Percentiles rank a stretch among this genome's conserved stretches.
These are phyloP conservation scores for Trichoderma sp. DNA, from an alignment of 2,329 filamentous ascomycete genomes.

Conservation along the genomic window DNA sequence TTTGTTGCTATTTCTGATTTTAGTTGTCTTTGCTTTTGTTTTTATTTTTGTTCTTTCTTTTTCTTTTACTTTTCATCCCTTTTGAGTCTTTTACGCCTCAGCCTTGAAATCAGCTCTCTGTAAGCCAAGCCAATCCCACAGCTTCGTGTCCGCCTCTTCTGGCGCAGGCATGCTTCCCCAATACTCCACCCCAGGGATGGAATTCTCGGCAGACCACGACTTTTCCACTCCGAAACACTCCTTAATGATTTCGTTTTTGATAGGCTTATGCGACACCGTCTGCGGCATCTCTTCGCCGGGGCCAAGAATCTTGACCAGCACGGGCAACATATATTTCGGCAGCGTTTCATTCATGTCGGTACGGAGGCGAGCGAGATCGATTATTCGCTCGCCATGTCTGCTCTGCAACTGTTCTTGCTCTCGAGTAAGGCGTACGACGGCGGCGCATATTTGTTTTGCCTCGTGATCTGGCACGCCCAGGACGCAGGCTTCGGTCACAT, in stretches of 20 bases:
- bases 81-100: not conserved
- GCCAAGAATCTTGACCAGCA: constrained; percentile 21
- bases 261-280: constrained; percentile 22
- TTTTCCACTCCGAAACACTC: constrained; percentile 20
- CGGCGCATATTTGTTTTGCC: constrained; percentile 23
- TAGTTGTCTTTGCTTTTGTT: not conserved
- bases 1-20: no score
- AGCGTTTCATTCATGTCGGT: constrained; percentile 19
- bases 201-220: constrained; percentile 17
- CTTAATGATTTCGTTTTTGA: constrained; percentile 19
- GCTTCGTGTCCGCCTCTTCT: constrained; percentile 15
- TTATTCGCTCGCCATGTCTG: not conserved
- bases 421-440: constrained; percentile 21
- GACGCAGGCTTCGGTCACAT: constrained; percentile 24
- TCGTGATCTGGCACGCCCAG: constrained; percentile 25
- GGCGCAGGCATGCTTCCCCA: constrained; percentile 7
- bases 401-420: constrained; percentile 2
- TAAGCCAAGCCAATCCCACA: constrained; percentile 21
- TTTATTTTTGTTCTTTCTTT: not conserved
- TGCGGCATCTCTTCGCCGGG: constrained; percentile 22
- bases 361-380: constrained; percentile 19
- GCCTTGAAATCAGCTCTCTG: constrained; percentile 13
- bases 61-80: not conserved
- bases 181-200: constrained; percentile 19
- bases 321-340: constrained; percentile 22